A percentile compares a stretch with the other conserved stretches of the same genome.
Evolutionary conservation across 1,284 basidiomycete genomes (phyloP).

Genomic region (Tausonia pullulans): DNA sequence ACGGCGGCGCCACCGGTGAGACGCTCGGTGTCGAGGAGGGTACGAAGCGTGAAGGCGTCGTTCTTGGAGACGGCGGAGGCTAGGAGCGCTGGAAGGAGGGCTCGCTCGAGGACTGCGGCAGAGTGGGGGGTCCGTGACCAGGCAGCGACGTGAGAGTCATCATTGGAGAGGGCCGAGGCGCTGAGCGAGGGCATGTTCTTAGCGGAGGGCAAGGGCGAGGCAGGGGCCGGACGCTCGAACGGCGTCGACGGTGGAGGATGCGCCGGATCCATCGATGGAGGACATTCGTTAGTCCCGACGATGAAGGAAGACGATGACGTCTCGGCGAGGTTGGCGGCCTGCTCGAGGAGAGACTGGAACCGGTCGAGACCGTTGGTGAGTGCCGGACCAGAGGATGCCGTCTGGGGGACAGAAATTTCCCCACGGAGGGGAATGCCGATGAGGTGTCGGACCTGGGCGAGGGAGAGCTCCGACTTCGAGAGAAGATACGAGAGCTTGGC

Average conservation of each 20-base stretch:
- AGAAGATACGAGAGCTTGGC: slow-evolving; percentile 80
- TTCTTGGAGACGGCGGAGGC: slow-evolving; percentile 62
- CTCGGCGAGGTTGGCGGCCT: slow-evolving; percentile 50
- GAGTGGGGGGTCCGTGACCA: slow-evolving; percentile 68
- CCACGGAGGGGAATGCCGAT: slow-evolving; percentile 70
- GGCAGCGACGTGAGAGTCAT: slow-evolving; percentile 41
- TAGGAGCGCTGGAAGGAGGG: slow-evolving; percentile 59
- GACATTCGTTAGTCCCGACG: not conserved
- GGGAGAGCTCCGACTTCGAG: slow-evolving; percentile 64
- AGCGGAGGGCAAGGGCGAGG: not conserved
- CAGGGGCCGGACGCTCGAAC: not conserved
- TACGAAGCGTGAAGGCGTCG: slow-evolving; percentile 47
- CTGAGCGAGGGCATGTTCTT: not conserved
- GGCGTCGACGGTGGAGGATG: no score
- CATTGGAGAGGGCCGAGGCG: slow-evolving; percentile 28
- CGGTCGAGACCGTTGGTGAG: slow-evolving; percentile 28
- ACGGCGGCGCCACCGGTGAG: not conserved
- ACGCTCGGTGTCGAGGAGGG: slow-evolving; percentile 38
- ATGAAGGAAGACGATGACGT: slow-evolving; percentile 26
- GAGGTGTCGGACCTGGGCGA: slow-evolving; percentile 59
- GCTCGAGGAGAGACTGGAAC: slow-evolving; percentile 48
- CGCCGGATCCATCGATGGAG: not conserved
- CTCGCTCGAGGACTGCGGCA: slow-evolving; percentile 51
- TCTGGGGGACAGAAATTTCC: slow-evolving; percentile 55
- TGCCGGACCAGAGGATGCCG: slow-evolving; percentile 20